phyloP scores from a whole-genome alignment of 225 moss, liverwort and hornwort species.

The Marchantia polymorpha region DNA sequence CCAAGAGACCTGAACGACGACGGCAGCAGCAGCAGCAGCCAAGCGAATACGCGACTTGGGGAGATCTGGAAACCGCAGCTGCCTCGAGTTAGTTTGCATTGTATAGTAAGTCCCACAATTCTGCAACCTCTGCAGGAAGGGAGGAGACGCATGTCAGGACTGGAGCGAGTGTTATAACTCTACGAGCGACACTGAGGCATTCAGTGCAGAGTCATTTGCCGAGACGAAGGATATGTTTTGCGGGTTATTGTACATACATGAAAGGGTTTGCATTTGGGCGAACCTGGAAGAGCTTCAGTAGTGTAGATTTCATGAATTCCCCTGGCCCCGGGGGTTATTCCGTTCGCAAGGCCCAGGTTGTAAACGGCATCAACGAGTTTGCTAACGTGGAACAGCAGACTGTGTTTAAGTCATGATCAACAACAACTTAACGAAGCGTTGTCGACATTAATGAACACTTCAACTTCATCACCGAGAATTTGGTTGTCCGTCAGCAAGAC shows the following conservation, averaged over 20 bases:
- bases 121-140: not conserved
- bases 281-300: constrained; percentile 18
- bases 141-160: not conserved
- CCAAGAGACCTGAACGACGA: not conserved
- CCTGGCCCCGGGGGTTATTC: not conserved
- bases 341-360: not conserved
- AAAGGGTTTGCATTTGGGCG: constrained; percentile 21
- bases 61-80: not conserved
- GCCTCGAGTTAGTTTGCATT: constrained; percentile 3
- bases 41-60: not conserved
- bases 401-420: constrained; percentile 6
- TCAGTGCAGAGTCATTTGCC: not conserved
- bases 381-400: constrained; percentile 6
- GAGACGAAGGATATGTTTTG: constrained; percentile 7
- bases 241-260: constrained; percentile 15
- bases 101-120: constrained; percentile 3
- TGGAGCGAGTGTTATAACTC: not conserved
- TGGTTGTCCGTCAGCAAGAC: constrained; percentile 7
- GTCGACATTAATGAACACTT: constrained; percentile 16
- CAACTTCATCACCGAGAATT: constrained; percentile 1
- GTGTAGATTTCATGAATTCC: constrained; percentile 10
- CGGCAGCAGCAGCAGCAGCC: not conserved
- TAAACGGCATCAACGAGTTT: not conserved
- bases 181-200: not conserved
- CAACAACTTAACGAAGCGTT: constrained; percentile 13